These are phyloP conservation scores for Eucalyptus sideroxylon DNA, from an alignment of 345 rosid genomes.

Conservation along the genomic window DNA sequence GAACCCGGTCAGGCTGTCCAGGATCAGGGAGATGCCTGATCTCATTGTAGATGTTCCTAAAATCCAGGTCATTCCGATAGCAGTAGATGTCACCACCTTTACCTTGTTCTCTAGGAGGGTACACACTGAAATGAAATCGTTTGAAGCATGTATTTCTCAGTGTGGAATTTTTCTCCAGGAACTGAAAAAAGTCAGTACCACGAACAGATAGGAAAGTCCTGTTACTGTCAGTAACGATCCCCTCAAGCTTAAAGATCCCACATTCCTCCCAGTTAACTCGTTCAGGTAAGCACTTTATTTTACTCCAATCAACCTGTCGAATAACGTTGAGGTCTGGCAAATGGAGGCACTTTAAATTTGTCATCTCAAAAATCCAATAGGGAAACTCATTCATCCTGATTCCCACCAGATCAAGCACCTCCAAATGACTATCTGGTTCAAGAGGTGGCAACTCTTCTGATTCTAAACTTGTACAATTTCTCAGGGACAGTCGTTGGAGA, in stretches of 20 bases:
- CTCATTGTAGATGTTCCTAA: background rate
- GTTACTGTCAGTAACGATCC: background rate
- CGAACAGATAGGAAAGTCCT: background rate
- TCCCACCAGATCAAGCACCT: conserved; percentile 17
- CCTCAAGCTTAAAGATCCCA: background rate
- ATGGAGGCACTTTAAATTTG: background rate
- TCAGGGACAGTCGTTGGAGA: conserved; percentile 3
- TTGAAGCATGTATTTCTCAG: background rate
- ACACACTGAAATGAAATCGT: background rate
- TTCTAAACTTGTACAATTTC: background rate
- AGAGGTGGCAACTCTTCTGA: background rate
- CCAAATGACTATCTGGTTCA: background rate
- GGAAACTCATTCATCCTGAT: background rate
- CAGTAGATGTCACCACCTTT: background rate
- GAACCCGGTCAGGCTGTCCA: background rate
- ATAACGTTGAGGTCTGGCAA: background rate
- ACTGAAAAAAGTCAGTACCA: background rate
- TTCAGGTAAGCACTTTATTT: background rate
- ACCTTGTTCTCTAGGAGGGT: background rate
- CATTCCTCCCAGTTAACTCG: background rate
- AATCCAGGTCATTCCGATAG: background rate
- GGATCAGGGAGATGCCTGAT: background rate
- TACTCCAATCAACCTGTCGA: background rate
- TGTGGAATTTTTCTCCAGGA: background rate
- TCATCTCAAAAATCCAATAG: background rate